Evolutionary conservation across 345 rosid species (phyloP).

Genomic region (Jatropha curcas): DNA sequence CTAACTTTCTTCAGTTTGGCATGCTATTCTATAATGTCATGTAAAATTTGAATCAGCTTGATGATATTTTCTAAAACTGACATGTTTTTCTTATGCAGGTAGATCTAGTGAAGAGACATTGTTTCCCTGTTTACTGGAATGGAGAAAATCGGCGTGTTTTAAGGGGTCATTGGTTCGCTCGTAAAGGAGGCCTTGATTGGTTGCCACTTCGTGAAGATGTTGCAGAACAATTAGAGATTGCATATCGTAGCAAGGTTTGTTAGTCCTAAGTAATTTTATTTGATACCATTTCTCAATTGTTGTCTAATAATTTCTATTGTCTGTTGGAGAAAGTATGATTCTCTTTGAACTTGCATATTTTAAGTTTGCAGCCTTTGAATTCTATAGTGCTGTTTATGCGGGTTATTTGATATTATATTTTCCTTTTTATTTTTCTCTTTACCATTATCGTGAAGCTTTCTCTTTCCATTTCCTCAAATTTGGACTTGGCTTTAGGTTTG

Average conservation of each 20-base stretch:
- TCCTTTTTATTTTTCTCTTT: too few relatives aligned
- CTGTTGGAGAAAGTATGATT: neutral
- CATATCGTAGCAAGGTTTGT: slow-evolving; percentile 74
- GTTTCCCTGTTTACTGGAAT: slow-evolving; percentile 94
- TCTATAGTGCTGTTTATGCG: neutral
- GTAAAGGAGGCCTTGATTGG: slow-evolving; percentile 94
- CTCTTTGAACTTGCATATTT: slow-evolving; percentile 6
- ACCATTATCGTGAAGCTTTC: neutral
- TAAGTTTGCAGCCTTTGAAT: neutral
- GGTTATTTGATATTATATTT: neutral
- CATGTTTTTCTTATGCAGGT: slow-evolving; percentile 53
- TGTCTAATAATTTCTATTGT: too few relatives aligned
- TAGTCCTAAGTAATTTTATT: too few relatives aligned
- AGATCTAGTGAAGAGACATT: slow-evolving; percentile 76
- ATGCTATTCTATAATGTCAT: neutral
- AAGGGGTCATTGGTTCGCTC: slow-evolving; percentile 98
- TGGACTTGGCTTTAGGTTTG: slow-evolving; percentile 65
- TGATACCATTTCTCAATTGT: too few relatives aligned
- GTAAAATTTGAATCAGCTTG: neutral
- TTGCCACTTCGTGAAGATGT: slow-evolving; percentile 91
- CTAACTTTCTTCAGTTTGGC: neutral
- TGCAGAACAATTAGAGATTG: slow-evolving; percentile 85
- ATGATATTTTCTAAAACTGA: neutral
- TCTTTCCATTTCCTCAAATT: neutral
- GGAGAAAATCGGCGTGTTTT: slow-evolving; percentile 96